Base-by-base conservation (phyloP, 345 rosid species). In the Brassica incana region DNA sequence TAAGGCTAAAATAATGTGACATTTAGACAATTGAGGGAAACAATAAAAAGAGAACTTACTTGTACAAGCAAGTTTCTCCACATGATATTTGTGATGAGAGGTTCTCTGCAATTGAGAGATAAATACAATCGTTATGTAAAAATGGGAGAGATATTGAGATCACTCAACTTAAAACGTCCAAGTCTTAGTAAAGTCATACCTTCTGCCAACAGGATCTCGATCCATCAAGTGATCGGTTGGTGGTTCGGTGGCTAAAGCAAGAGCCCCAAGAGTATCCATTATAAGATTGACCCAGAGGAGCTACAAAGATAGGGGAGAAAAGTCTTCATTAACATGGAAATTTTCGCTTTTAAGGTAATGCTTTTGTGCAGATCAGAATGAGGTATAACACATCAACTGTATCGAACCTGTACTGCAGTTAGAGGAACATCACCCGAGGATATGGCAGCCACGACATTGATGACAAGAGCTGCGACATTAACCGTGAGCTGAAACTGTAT, bases 401-500 rank as follows among this genome's bases (percentile, higher is more conserved):
- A 33, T 33, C 36, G 36, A 36, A 95, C 99, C 97, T 95, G 99
- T 54, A 95, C 99, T 3, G 98, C 96, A 77, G 94, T 95, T 43
- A 95, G 85, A 70, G 99, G 99, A 79, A 95, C 99, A 79, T 95
- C 93, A 64, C 98, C 99, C 27, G 97, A 85, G 9, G 99, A 88
- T 60, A 95, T 78, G 7, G 99, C 98, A 52, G 99, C 98, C 75
- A 95, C 97, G 23, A 91, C 94, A 74, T 95, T 95, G 74, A 95
- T 93, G 38, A 95, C 80, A 6, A 95, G 93, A 78, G 99, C 97
- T 33, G 98, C 99, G 11, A 95, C 98, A 77, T 91, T 91, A 58
- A 95, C 99, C 12, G 99, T 95, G 43, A 91, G 97, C 83, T 95
- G 99, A 78, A 95, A 95, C 84, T 95, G 99, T 86, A 93, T 95